A percentile compares a stretch with the other conserved stretches of the same genome.
Conservation (phyloP, 345 rosid genomes). For the Citrus sp. region DNA sequence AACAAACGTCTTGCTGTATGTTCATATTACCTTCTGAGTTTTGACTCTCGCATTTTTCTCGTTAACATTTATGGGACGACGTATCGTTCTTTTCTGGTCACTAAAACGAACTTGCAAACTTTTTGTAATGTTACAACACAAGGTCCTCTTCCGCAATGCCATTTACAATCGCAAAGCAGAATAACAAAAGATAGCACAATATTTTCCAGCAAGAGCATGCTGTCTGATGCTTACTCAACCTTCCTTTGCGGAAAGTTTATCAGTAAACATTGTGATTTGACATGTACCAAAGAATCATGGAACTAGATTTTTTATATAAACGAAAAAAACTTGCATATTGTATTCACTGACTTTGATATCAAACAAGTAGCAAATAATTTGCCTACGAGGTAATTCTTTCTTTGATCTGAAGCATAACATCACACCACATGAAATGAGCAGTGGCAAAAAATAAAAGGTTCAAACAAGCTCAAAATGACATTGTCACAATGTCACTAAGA, state of each 20-base stretch:
- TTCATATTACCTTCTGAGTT: not conserved
- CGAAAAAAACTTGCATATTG: not conserved
- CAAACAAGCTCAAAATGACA: slow-evolving; percentile 3
- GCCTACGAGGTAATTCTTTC: not conserved
- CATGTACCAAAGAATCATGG: not conserved
- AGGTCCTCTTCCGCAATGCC: not conserved
- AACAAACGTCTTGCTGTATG: not conserved
- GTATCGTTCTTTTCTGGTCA: not conserved
- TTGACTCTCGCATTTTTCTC: not conserved
- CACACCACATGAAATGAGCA: not conserved
- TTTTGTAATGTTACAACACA: not conserved
- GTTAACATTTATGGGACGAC: not conserved
- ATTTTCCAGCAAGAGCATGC: not conserved
- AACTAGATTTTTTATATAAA: not conserved
- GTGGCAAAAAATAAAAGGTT: not conserved
- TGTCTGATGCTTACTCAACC: not conserved
- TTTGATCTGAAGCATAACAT: not conserved
- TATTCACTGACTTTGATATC: not conserved
- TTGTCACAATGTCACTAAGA: slow-evolving; percentile 9
- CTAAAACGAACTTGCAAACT: not conserved
- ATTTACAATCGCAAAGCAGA: not conserved
- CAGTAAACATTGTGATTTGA: not conserved
- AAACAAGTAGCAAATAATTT: not conserved
- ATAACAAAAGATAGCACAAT: not conserved
- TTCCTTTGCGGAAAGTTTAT: not conserved